Evolutionary conservation across 306 rosid species (phyloP).

Genomic region (Begonia masoniana): DNA sequence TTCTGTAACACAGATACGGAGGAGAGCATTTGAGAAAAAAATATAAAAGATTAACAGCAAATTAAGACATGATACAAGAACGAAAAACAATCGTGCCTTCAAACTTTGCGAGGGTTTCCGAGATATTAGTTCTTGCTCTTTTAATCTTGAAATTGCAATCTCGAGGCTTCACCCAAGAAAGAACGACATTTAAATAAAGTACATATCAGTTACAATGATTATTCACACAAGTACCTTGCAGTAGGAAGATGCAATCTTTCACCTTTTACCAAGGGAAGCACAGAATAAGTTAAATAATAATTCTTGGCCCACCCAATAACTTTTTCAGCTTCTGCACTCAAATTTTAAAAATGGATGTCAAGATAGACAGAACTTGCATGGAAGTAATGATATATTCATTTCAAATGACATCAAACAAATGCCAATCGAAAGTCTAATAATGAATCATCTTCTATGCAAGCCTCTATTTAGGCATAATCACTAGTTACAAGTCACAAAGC

Average conservation of each 20-base stretch:
- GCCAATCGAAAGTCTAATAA: too few relatives aligned
- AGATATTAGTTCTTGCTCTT: constrained; percentile 53
- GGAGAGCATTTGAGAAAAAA: neutral
- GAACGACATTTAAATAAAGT: constrained; percentile 12
- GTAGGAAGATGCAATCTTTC: constrained; percentile 63
- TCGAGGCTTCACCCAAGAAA: constrained; percentile 52
- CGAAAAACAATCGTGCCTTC: constrained; percentile 45
- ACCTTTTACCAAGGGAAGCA: constrained; percentile 60
- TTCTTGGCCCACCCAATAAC: constrained; percentile 94
- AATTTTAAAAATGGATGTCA: too few relatives aligned
- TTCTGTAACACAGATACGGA: constrained; percentile 26
- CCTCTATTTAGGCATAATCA: too few relatives aligned
- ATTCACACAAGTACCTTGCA: constrained; percentile 45
- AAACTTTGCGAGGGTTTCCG: constrained; percentile 70
- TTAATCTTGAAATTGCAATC: constrained; percentile 68
- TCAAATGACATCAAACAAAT: too few relatives aligned
- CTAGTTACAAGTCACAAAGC: too few relatives aligned
- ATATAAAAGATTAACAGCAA: neutral
- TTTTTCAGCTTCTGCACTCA: constrained; percentile 75
- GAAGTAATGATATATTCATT: too few relatives aligned
- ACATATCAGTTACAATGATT: neutral
- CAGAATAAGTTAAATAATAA: constrained; percentile 67
- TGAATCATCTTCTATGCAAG: too few relatives aligned
- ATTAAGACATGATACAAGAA: constrained; percentile 5
- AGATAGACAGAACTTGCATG: too few relatives aligned